Evolutionary conservation across 257 asterid species (phyloP).

Genomic region (Nicotiana tabacum): DNA sequence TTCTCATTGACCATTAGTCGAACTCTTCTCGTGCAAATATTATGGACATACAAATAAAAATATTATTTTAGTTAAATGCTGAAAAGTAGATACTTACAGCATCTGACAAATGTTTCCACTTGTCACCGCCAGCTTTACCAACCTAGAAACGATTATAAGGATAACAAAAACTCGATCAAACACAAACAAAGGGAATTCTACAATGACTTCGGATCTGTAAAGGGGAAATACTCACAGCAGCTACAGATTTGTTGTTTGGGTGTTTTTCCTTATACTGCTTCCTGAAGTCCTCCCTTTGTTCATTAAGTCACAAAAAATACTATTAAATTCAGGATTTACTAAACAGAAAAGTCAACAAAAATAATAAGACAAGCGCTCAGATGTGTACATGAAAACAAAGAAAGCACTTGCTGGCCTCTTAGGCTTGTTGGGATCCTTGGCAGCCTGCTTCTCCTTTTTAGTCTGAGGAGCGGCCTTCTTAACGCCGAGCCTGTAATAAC

Average conservation of each 20-base stretch:
- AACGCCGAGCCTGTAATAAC: constrained; percentile 38
- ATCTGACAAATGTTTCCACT: constrained; percentile 66
- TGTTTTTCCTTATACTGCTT: constrained; percentile 70
- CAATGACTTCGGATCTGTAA: not conserved
- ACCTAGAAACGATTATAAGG: constrained; percentile 33
- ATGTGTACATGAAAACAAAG: constrained; percentile 69
- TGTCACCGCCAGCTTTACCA: constrained; percentile 87
- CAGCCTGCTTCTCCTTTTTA: constrained; percentile 27
- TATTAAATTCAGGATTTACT: not conserved
- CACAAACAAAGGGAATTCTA: not conserved
- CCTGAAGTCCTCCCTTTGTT: constrained; percentile 74
- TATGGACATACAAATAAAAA: too few species aligned
- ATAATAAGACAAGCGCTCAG: not conserved
- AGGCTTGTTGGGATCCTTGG: constrained; percentile 90
- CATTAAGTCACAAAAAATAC: not conserved
- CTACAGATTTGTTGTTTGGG: constrained; percentile 69
- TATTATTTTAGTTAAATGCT: too few species aligned
- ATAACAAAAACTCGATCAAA: not conserved
- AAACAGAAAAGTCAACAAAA: not conserved
- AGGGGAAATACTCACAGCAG: constrained; percentile 38
- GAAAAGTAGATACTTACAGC: constrained; percentile 31
- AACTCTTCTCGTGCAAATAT: too few species aligned
- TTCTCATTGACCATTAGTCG: too few species aligned
- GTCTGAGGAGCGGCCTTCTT: constrained; percentile 45
- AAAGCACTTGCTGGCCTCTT: constrained; percentile 93